These are phyloP conservation scores for Drechslerella coelobrocha DNA, from an alignment of 2,329 filamentous ascomycete genomes.

Conservation along the genomic window DNA sequence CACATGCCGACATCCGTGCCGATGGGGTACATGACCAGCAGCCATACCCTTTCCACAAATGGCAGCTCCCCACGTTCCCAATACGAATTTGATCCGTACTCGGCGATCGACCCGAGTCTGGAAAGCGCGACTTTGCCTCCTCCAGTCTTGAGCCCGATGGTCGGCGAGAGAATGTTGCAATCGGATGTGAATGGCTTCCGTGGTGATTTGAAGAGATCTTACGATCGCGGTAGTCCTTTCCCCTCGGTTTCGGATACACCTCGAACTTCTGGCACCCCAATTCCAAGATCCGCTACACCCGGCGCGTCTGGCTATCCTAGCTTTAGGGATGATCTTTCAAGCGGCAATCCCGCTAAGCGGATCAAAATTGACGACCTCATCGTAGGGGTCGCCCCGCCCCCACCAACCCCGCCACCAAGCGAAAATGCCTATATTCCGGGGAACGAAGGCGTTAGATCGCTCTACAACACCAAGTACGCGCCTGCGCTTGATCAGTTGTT, in stretches of 20 bases:
- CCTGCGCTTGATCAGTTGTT: conserved; percentile 76
- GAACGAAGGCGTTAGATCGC: conserved; percentile 72
- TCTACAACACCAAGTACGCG: conserved; percentile 79
- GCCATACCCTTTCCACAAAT: conserved; percentile 56
- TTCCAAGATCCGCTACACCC: conserved; percentile 54
- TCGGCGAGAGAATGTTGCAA: conserved; percentile 49
- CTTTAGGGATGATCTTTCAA: conserved; percentile 47
- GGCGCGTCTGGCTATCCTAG: conserved; percentile 51
- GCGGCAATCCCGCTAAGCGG: conserved; percentile 64
- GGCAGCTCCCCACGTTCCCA: conserved; percentile 61
- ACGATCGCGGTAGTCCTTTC: conserved; percentile 57
- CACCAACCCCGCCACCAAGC: conserved; percentile 64
- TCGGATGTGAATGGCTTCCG: conserved; percentile 51
- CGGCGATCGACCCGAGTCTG: conserved; percentile 72
- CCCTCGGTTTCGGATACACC: conserved; percentile 59
- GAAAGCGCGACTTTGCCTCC: conserved; percentile 60
- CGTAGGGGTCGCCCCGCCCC: conserved; percentile 66
- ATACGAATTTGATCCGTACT: conserved; percentile 66
- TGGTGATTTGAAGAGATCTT: conserved; percentile 56
- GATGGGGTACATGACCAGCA: conserved; percentile 44
- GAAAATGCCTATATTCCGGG: conserved; percentile 58
- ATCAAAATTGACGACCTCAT: conserved; percentile 79
- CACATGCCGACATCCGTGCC: conserved; percentile 45
- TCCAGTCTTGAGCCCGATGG: conserved; percentile 55
- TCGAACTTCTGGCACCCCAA: conserved; percentile 62